Conservation (phyloP, 106 monocot species). For the Dendrobium huoshanense region DNA sequence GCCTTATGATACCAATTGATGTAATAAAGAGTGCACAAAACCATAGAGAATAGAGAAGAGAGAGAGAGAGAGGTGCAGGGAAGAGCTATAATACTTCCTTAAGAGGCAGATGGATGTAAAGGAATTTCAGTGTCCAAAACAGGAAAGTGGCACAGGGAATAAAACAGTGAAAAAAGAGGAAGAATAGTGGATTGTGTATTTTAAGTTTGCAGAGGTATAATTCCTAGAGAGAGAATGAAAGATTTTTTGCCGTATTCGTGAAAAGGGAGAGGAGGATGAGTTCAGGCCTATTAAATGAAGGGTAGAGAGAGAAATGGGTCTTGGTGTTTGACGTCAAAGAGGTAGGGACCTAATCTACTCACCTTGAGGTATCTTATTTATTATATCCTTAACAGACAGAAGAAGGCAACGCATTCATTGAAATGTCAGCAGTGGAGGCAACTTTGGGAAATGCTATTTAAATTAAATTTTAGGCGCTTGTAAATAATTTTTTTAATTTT, state of each 20-base stretch:
- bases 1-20: constrained; percentile 4
- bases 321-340: too few species aligned
- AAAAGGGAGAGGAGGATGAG: background rate
- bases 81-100: background rate
- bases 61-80: too few species aligned
- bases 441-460: too few species aligned
- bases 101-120: background rate
- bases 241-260: constrained; percentile 13
- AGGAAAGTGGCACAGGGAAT: constrained; percentile 8
- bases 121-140: background rate
- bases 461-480: too few species aligned
- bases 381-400: too few species aligned
- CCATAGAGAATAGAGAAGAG: background rate
- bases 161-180: background rate
- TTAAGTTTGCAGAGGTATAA: constrained; percentile 21
- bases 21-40: background rate
- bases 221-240: constrained; percentile 15
- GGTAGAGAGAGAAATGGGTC: background rate
- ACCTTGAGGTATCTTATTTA: too few species aligned
- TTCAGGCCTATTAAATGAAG: background rate
- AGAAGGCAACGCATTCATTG: too few species aligned
- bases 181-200: constrained; percentile 6
- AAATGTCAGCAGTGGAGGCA: too few species aligned
- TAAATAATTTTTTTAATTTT: too few species aligned
- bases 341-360: too few species aligned